phyloP scores from a whole-genome alignment of 495 filamentous ascomycete species.

The Oidiodendron maius region DNA sequence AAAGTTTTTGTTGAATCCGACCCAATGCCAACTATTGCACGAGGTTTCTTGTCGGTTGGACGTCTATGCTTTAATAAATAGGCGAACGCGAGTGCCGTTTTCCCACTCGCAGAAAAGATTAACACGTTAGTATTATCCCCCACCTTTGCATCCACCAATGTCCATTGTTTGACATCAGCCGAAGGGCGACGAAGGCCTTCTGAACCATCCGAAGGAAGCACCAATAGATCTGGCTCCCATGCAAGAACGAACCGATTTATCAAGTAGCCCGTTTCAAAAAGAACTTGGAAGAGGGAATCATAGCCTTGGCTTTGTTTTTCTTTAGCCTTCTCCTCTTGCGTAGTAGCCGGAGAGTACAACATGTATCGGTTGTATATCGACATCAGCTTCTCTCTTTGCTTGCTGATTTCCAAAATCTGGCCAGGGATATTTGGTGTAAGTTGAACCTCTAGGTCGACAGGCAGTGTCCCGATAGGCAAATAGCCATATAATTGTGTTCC shows the following conservation, averaged over 20 bases:
- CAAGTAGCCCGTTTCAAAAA: conserved; percentile 42
- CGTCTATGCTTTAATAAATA: conserved; percentile 25
- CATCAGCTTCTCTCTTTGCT: conserved; percentile 37
- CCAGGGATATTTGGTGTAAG: conserved; percentile 14
- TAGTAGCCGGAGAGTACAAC: conserved; percentile 19
- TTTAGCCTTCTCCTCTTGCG: conserved; percentile 9
- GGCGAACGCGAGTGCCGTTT: conserved; percentile 40
- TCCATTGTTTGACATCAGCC: conserved; percentile 31
- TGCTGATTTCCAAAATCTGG: conserved; percentile 36
- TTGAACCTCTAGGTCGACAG: conserved; percentile 25
- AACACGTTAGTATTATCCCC: conserved; percentile 36
- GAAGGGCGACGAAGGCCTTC: too few species aligned
- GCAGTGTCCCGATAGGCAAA: conserved; percentile 34
- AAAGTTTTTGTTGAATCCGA: conserved; percentile 13
- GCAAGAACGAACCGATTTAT: conserved; percentile 43
- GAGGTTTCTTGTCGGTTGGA: conserved; percentile 19
- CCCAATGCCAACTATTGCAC: conserved; percentile 30
- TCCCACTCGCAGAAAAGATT: conserved; percentile 40
- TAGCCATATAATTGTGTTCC: conserved; percentile 33
- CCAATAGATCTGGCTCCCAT: conserved; percentile 19
- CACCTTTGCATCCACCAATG: conserved; percentile 31
- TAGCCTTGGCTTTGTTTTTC: conserved; percentile 26
- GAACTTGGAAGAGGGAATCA: conserved; percentile 33
- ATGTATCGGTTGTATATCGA: conserved; percentile 49
- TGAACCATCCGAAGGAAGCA: conserved; percentile 28